Conservation (phyloP, 208 protist genomes). For the Entamoeba histolytica region DNA sequence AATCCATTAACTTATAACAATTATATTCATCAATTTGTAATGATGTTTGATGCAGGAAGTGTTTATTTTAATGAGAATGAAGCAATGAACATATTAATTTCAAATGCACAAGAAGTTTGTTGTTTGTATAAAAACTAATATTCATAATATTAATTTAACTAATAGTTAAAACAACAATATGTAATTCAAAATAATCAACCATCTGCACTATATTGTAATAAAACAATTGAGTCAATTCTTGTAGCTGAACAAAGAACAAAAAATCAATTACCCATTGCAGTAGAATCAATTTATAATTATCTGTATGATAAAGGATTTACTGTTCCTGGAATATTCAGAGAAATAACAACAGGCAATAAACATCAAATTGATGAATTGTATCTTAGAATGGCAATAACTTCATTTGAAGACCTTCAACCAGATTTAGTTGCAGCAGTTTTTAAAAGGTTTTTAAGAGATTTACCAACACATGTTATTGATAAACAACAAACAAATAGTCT, state of each 20-base stretch:
- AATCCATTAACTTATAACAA: background rate
- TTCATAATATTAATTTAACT: too few relatives aligned
- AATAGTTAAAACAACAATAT: background rate
- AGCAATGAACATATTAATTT: background rate
- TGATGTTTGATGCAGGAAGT: background rate
- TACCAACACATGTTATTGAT: background rate
- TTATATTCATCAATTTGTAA: background rate
- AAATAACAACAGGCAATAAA: background rate
- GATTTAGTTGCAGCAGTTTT: background rate
- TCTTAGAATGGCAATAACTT: background rate
- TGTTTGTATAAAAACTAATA: too few relatives aligned
- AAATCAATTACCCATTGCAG: background rate
- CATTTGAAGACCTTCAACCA: background rate
- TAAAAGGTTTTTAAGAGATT: background rate
- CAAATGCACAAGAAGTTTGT: background rate
- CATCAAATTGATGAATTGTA: background rate
- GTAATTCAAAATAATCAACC: background rate
- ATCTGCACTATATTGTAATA: background rate
- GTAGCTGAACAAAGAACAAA: background rate
- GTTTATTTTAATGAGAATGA: background rate
- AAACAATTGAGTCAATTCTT: background rate
- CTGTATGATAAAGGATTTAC: background rate
- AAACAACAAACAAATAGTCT: background rate
- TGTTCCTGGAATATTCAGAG: background rate
- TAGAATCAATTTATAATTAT: background rate